Evolutionary conservation across 1,284 basidiomycete genomes (phyloP).

Genomic region (Austroboletus niveus): DNA sequence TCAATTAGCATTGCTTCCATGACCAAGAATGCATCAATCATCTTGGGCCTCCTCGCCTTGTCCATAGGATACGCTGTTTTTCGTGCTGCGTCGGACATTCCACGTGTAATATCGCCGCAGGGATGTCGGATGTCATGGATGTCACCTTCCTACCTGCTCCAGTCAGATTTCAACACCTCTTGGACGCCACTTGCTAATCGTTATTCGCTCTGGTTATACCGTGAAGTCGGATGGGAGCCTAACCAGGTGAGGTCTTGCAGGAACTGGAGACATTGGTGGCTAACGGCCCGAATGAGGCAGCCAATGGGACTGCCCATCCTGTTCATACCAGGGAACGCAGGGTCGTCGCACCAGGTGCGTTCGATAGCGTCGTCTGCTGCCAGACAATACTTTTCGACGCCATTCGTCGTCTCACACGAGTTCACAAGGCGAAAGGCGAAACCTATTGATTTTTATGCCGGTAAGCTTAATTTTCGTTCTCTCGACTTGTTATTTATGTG

Average conservation of each 20-base stretch:
- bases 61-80: slow-evolving; percentile 36
- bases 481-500: background rate
- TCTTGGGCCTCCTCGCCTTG: slow-evolving; percentile 29
- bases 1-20: slow-evolving; percentile 3
- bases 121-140: slow-evolving; percentile 98
- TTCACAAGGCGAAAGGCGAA: slow-evolving; percentile 48
- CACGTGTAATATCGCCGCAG: slow-evolving; percentile 62
- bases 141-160: slow-evolving; percentile 86
- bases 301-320: slow-evolving; percentile 72
- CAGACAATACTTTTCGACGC: slow-evolving; percentile 71
- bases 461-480: slow-evolving; percentile 41
- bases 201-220: slow-evolving; percentile 88
- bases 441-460: slow-evolving; percentile 81
- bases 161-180: slow-evolving; percentile 55
- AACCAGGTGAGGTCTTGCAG: slow-evolving; percentile 47
- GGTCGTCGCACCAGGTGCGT: slow-evolving; percentile 90
- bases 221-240: slow-evolving; percentile 84
- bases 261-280: background rate
- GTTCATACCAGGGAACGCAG: slow-evolving; percentile 97
- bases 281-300: slow-evolving; percentile 11
- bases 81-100: slow-evolving; percentile 40
- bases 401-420: slow-evolving; percentile 47
- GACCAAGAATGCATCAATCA: slow-evolving; percentile 8
- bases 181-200: slow-evolving; percentile 70
- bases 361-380: slow-evolving; percentile 92